Percentiles rank a stretch among this genome's conserved stretches.
Evolutionary conservation across 805 yeast genomes (phyloP).

Genomic region (Kuraishia floccosa): DNA sequence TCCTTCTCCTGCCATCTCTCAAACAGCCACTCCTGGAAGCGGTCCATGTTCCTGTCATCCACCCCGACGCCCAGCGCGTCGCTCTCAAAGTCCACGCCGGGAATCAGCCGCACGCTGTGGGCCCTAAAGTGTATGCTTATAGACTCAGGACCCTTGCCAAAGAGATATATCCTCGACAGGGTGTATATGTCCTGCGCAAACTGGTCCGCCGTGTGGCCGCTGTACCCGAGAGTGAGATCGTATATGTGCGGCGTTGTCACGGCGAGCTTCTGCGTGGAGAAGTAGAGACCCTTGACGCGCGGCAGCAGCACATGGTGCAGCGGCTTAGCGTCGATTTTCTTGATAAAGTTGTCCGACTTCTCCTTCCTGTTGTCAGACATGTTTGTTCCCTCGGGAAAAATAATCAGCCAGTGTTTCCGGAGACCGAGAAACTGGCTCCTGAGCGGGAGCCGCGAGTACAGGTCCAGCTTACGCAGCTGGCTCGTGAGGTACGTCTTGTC

Average conservation of each 20-base stretch:
- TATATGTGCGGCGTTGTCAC: conserved; percentile 48
- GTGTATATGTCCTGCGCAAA: conserved; percentile 75
- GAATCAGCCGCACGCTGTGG: conserved; percentile 49
- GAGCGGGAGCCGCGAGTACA: conserved; percentile 32
- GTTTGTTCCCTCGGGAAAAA: conserved; percentile 96
- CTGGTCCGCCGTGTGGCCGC: conserved; percentile 49
- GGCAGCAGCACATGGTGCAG: conserved; percentile 71
- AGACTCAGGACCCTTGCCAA: conserved; percentile 60
- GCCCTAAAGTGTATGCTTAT: conserved; percentile 59
- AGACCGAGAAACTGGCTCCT: conserved; percentile 19
- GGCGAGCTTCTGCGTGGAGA: conserved; percentile 45
- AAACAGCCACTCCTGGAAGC: conserved; percentile 68
- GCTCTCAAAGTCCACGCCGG: conserved; percentile 36
- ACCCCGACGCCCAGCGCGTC: conserved; percentile 33
- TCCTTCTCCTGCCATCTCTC: conserved; percentile 75
- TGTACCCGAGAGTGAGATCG: conserved; percentile 77
- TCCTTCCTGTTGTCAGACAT: conserved; percentile 52
- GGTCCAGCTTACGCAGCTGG: conserved; percentile 41
- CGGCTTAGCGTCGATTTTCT: conserved; percentile 32
- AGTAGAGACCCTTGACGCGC: conserved; percentile 67
- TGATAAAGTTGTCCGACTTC: conserved; percentile 47
- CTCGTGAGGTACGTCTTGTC: conserved; percentile 54
- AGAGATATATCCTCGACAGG: conserved; percentile 47
- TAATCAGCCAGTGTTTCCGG: conserved; percentile 46
- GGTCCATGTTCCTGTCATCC: conserved; percentile 21